phyloP scores from a whole-genome alignment of 2,329 filamentous ascomycete genomes.

The Capronia coronata region DNA sequence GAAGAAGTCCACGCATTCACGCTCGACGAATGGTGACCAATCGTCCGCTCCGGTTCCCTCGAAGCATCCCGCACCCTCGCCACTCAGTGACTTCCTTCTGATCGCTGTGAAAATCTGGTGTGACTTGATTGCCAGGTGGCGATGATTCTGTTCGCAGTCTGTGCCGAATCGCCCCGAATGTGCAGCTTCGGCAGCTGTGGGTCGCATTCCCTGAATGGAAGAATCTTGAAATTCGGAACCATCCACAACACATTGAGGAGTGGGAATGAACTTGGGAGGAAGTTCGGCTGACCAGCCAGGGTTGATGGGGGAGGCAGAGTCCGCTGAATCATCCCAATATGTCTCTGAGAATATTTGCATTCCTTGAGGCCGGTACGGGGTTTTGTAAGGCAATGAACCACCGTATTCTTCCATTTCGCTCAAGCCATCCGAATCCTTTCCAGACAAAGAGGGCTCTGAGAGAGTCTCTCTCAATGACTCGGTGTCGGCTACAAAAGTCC shows the following conservation, averaged over 20 bases:
- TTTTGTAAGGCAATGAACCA: too few relatives aligned
- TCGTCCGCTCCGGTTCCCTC: slow-evolving; percentile 22
- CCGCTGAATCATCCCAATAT: too few relatives aligned
- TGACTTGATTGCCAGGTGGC: neutral
- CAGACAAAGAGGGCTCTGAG: too few relatives aligned
- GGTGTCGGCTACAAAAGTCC: neutral
- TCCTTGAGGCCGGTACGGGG: too few relatives aligned
- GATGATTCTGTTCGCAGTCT: neutral
- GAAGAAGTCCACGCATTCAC: slow-evolving; percentile 17
- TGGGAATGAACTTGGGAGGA: too few relatives aligned
- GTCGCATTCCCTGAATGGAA: neutral
- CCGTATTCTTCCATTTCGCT: too few relatives aligned
- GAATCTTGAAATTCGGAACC: neutral
- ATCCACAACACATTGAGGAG: neutral
- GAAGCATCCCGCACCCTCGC: slow-evolving; percentile 15
- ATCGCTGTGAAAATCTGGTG: slow-evolving; percentile 1
- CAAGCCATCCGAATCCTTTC: too few relatives aligned
- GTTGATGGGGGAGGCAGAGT: too few relatives aligned
- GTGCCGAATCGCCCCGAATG: too few relatives aligned
- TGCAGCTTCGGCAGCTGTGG: neutral
- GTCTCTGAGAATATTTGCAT: too few relatives aligned
- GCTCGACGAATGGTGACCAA: slow-evolving; percentile 34
- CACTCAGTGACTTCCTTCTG: neutral
- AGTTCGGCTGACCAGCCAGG: too few relatives aligned
- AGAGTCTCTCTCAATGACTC: too few relatives aligned